phyloP scores from a whole-genome alignment of 495 filamentous ascomycete species.

The Jackrogersella multiformis region DNA sequence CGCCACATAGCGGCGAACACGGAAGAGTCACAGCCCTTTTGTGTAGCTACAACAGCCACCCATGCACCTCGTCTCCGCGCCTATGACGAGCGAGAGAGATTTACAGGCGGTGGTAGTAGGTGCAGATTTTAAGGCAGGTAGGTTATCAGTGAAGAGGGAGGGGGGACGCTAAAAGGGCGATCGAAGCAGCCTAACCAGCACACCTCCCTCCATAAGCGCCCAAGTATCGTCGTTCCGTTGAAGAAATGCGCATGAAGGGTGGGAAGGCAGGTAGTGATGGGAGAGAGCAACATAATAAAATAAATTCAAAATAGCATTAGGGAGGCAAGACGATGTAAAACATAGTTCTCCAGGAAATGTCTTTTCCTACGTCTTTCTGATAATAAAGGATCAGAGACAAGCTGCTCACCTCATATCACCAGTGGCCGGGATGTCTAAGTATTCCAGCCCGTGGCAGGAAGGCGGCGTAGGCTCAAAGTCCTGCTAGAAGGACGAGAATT shows the following conservation, averaged over 20 bases:
- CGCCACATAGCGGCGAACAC: constrained; percentile 45
- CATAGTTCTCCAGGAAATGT: neutral
- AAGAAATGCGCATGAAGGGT: constrained; percentile 18
- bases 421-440: constrained; percentile 55
- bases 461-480: constrained; percentile 61
- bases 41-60: constrained; percentile 45
- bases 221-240: constrained; percentile 18
- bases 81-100: constrained; percentile 34
- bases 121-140: constrained; percentile 39
- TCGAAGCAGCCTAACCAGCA: constrained; percentile 34
- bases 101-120: constrained; percentile 36
- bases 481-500: constrained; percentile 50
- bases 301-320: neutral
- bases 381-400: neutral
- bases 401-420: constrained; percentile 59
- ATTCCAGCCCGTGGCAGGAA: constrained; percentile 58
- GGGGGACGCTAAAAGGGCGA: constrained; percentile 33
- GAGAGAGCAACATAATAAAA: constrained; percentile 9
- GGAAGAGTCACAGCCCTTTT: constrained; percentile 38
- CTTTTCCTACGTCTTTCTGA: neutral
- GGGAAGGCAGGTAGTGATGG: constrained; percentile 9
- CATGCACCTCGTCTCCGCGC: constrained; percentile 41
- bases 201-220: constrained; percentile 24
- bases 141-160: constrained; percentile 15
- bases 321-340: neutral